Conservation (phyloP, 306 rosid genomes). For the Prinsepia uniflora region DNA sequence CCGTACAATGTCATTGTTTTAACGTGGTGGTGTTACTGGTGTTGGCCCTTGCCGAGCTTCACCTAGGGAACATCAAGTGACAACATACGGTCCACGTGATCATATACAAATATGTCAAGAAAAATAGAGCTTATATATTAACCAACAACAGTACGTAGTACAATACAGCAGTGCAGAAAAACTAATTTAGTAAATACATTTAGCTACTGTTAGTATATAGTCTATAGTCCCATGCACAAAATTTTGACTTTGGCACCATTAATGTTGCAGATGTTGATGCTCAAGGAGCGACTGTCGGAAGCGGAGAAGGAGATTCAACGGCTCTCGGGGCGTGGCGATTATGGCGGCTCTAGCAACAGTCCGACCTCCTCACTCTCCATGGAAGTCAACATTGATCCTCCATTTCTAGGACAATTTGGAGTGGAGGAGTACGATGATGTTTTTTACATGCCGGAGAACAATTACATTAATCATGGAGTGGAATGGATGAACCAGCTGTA, state of each 20-base stretch:
- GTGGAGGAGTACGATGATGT: constrained; percentile 48
- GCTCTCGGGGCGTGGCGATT: constrained; percentile 31
- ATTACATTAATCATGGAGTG: constrained; percentile 44
- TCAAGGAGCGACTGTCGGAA: constrained; percentile 51
- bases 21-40: constrained; percentile 13
- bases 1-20: constrained; percentile 43
- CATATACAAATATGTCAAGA: too few relatives aligned
- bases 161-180: too few relatives aligned
- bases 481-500: constrained; percentile 56
- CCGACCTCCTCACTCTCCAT: constrained; percentile 56
- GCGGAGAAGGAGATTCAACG: constrained; percentile 62
- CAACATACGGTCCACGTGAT: background rate
- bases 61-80: constrained; percentile 31
- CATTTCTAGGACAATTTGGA: constrained; percentile 58
- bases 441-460: constrained; percentile 39
- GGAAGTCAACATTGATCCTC: constrained; percentile 41
- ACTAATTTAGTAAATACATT: too few relatives aligned
- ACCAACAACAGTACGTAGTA: too few relatives aligned
- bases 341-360: constrained; percentile 48
- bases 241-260: background rate
- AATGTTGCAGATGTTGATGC: constrained; percentile 47
- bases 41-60: constrained; percentile 46
- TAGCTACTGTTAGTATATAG: too few relatives aligned
- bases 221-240: background rate
- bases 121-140: too few relatives aligned